phyloP scores from a whole-genome alignment of 2,329 filamentous ascomycete species.

The Cladobotryum mycophilum region DNA sequence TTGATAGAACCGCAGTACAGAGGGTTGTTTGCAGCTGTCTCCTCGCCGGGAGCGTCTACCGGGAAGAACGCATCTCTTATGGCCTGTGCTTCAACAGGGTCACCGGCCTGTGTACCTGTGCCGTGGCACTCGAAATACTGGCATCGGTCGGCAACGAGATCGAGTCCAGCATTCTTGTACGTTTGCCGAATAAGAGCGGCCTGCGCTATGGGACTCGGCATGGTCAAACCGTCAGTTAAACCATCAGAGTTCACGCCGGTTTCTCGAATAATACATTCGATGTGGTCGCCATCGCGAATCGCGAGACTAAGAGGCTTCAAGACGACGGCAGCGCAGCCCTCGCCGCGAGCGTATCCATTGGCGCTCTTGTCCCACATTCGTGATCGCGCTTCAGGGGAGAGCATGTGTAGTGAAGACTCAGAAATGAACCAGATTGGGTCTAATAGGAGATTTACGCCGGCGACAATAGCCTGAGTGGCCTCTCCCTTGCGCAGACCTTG shows the following conservation, averaged over 20 bases:
- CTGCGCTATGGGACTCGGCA: constrained; percentile 2
- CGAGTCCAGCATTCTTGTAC: not conserved
- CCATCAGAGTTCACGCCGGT: constrained; percentile 6
- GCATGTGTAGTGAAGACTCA: constrained; percentile 12
- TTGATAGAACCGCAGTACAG: constrained; percentile 8
- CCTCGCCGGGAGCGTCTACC: too few relatives aligned
- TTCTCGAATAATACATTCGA: constrained; percentile 4
- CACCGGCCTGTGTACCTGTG: constrained; percentile 14
- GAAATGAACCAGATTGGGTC: constrained; percentile 17
- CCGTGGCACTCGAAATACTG: constrained; percentile 14
- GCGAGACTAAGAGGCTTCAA: constrained; percentile 2
- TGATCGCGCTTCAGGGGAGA: constrained; percentile 19
- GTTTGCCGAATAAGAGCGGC: not conserved
- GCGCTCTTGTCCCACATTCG: constrained; percentile 37
- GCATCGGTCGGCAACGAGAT: constrained; percentile 17
- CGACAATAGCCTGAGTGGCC: not conserved
- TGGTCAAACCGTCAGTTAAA: not conserved
- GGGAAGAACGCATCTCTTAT: not conserved
- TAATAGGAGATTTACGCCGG: constrained; percentile 33
- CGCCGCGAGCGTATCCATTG: constrained; percentile 46
- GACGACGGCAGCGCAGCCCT: constrained; percentile 17
- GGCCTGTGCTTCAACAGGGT: constrained; percentile 11
- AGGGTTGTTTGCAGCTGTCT: too few relatives aligned
- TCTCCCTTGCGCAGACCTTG: constrained; percentile 18
- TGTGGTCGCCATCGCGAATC: constrained; percentile 3